These are phyloP conservation scores for Penicillium janthinellum DNA, from an alignment of 2,329 filamentous ascomycete species.

Conservation along the genomic window DNA sequence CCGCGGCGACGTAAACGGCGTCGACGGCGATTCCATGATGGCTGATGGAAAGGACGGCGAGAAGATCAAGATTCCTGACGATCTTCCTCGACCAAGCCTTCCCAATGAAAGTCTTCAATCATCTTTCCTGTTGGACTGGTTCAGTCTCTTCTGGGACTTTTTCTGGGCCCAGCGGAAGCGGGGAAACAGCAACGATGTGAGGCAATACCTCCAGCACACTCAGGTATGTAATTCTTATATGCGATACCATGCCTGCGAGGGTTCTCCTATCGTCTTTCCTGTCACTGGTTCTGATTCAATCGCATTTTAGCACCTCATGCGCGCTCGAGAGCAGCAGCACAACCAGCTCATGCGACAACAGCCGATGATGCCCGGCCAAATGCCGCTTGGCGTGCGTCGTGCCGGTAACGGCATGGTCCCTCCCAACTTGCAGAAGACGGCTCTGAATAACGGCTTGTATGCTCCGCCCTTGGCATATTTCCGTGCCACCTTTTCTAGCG, in stretches of 20 bases:
- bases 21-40: slow-evolving; percentile 75
- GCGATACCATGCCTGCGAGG: neutral
- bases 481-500: slow-evolving; percentile 2
- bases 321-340: slow-evolving; percentile 73
- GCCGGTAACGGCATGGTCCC: slow-evolving; percentile 40
- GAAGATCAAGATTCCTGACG: slow-evolving; percentile 72
- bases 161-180: slow-evolving; percentile 78
- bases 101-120: slow-evolving; percentile 66
- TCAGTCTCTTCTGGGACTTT: slow-evolving; percentile 96
- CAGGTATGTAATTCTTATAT: slow-evolving; percentile 59
- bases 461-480: slow-evolving; percentile 18
- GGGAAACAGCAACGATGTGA: slow-evolving; percentile 63
- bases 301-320: slow-evolving; percentile 60
- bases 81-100: slow-evolving; percentile 66
- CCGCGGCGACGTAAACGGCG: slow-evolving; percentile 71
- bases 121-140: slow-evolving; percentile 96
- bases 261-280: neutral
- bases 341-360: slow-evolving; percentile 76
- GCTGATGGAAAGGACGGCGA: slow-evolving; percentile 79
- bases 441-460: slow-evolving; percentile 67
- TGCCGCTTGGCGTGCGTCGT: slow-evolving; percentile 63
- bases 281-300: neutral
- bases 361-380: slow-evolving; percentile 59
- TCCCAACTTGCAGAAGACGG: slow-evolving; percentile 65
- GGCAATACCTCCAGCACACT: slow-evolving; percentile 77